Evolutionary conservation across 1,139 yeast species (phyloP).

Genomic region (Zygosaccharomyces pseudobailii): DNA sequence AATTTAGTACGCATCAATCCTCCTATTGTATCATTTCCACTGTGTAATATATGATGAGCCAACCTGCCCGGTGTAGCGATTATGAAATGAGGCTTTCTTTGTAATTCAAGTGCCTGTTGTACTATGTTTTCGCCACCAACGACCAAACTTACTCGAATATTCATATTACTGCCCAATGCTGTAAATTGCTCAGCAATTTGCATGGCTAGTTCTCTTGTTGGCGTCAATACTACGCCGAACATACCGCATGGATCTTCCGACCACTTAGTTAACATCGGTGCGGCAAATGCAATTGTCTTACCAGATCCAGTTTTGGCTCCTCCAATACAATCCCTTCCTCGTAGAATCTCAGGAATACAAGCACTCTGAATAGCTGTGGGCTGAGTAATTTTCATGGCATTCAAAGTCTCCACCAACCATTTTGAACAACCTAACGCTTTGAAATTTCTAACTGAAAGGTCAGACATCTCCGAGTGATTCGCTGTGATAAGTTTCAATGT

Average conservation of each 20-base stretch:
- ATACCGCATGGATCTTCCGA: constrained; percentile 92
- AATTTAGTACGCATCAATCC: constrained; percentile 75
- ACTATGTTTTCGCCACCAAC: constrained; percentile 96
- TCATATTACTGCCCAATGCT: constrained; percentile 87
- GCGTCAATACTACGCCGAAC: constrained; percentile 83
- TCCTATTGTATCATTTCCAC: constrained; percentile 82
- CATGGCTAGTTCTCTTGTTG: constrained; percentile 91
- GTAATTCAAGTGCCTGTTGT: constrained; percentile 75
- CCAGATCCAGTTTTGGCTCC: constrained; percentile 99
- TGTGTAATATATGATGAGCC: constrained; percentile 84
- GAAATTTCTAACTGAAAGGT: constrained; percentile 35
- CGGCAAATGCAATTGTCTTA: constrained; percentile 95
- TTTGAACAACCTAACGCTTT: constrained; percentile 68
- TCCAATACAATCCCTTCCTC: constrained; percentile 84
- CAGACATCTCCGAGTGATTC: constrained; percentile 6
- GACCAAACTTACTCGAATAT: constrained; percentile 70
- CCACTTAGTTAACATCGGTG: constrained; percentile 93
- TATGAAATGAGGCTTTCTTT: constrained; percentile 84
- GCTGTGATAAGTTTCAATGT: background rate
- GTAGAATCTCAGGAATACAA: constrained; percentile 80
- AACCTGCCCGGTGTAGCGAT: constrained; percentile 97
- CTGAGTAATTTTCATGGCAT: constrained; percentile 70
- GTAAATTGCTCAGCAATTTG: constrained; percentile 96
- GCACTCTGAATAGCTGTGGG: constrained; percentile 88
- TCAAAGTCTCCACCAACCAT: constrained; percentile 81